Evolutionary conservation across 345 rosid genomes (phyloP), one percentile per base, ranked within the genome.

Genomic region (Mangifera indica): DNA sequence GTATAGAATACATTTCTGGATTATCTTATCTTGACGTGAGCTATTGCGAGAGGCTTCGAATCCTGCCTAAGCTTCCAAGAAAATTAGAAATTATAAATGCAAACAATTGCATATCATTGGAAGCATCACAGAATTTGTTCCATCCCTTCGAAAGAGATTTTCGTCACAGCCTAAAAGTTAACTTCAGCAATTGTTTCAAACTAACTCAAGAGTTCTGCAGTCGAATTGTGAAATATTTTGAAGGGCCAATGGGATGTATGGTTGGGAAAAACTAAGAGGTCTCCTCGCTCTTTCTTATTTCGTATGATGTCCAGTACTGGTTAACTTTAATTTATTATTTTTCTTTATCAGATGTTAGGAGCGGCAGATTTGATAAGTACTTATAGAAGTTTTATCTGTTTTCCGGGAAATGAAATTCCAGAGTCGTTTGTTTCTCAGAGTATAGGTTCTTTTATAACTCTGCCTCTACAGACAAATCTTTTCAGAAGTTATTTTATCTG

Each of bases 41-140:
- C 61, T 63, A 63, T 21, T 84, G 84, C 55, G 70, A 25, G 74
- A 60, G 66, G 67, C 85, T 84, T 53, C 72, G 58, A 66, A 72
- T 77, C 20, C 22, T 84, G 65, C 80, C 77, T 1, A 82, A 78
- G 52, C 81, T 77, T 70, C 85, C 80, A 53, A 54, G 24, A 11
- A 13, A 65, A 18, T 60, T 76, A 48, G n/a, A 29, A 62, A 17
- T 44, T 42, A 17, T 77, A 48, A 55, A 55, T 42, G 24, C 58
- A 42, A 72, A 76, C 60, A 57, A 60, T 64, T 79, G 85, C 63
- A 55, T 64, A 44, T 71, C 81, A 3, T 26, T 82, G 55, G 73
- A 29, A 29, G 3, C 32, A 29, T 29, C 32, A 29, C 25, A 42
- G 13, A 53, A 18, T 18, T 49, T 20, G 48, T 56, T 12, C 49